Percentiles rank a stretch among this genome's conserved stretches.
These are phyloP conservation scores for Lichtheimia ornata DNA, from an alignment of 371 early-diverging fungal species.

Conservation along the genomic window DNA sequence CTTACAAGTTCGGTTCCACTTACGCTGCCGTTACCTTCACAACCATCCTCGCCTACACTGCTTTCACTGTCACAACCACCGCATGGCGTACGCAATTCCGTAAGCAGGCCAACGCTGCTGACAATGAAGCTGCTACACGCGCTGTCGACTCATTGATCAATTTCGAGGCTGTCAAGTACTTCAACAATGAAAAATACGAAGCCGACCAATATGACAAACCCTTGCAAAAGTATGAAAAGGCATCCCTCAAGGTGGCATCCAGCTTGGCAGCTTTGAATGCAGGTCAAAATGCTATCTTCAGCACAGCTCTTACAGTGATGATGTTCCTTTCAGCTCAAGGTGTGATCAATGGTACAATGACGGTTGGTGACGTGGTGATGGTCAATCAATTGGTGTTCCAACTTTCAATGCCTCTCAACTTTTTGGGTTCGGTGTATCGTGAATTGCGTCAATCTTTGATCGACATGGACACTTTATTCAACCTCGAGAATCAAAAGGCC, in stretches of 20 bases:
- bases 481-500: constrained; percentile 68
- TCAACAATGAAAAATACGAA: constrained; percentile 90
- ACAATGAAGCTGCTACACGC: constrained; percentile 89
- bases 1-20: constrained; percentile 80
- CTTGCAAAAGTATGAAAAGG: constrained; percentile 84
- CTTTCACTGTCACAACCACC: constrained; percentile 87
- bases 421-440: constrained; percentile 96
- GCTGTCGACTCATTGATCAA: constrained; percentile 94
- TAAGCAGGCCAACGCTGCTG: constrained; percentile 89
- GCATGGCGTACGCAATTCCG: constrained; percentile 88
- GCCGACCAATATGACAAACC: constrained; percentile 82
- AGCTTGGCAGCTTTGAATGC: constrained; percentile 90
- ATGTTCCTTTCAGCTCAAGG: constrained; percentile 93
- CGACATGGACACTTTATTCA: constrained; percentile 96
- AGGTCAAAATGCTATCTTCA: constrained; percentile 93
- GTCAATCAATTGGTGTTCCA: constrained; percentile 95
- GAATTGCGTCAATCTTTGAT: constrained; percentile 91
- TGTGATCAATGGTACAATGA: constrained; percentile 80
- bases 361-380: constrained; percentile 97
- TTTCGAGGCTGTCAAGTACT: constrained; percentile 95
- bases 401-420: constrained; percentile 92
- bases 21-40: constrained; percentile 85
- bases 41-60: constrained; percentile 85
- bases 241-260: constrained; percentile 87
- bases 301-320: constrained; percentile 84